Conservation (phyloP, 2,329 filamentous ascomycete genomes). For the Colletotrichum eleusines region DNA sequence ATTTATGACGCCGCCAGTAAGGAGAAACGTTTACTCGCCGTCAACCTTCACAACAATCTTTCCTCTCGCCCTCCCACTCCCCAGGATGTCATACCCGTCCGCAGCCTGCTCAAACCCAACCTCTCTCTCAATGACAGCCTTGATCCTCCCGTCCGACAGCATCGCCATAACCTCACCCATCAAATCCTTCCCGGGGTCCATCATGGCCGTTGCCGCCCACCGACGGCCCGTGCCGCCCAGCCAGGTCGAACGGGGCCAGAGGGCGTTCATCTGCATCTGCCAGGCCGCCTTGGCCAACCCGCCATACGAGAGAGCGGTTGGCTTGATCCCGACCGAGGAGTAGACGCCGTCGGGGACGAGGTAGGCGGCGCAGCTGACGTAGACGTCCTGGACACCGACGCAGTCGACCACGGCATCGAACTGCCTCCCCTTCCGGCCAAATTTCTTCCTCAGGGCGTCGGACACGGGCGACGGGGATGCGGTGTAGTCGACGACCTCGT, state of each 20-base stretch:
- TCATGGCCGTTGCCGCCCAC: slow-evolving; percentile 52
- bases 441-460: slow-evolving; percentile 6
- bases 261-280: slow-evolving; percentile 54
- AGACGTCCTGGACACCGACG: slow-evolving; percentile 62
- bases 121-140: slow-evolving; percentile 52
- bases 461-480: not conserved
- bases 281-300: slow-evolving; percentile 49
- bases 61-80: slow-evolving; percentile 51
- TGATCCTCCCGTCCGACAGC: slow-evolving; percentile 50
- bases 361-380: slow-evolving; percentile 53
- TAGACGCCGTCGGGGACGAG: slow-evolving; percentile 54
- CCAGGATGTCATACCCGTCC: slow-evolving; percentile 52
- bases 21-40: slow-evolving; percentile 10
- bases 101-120: slow-evolving; percentile 53
- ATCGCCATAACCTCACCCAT: slow-evolving; percentile 51
- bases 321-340: slow-evolving; percentile 56
- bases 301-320: slow-evolving; percentile 49
- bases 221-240: slow-evolving; percentile 54
- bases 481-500: slow-evolving; percentile 53
- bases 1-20: too few relatives aligned
- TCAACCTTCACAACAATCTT: slow-evolving; percentile 55
- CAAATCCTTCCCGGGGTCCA: slow-evolving; percentile 50
- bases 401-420: slow-evolving; percentile 64
- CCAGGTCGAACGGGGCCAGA: slow-evolving; percentile 52
- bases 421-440: slow-evolving; percentile 34